Conservation (phyloP, 345 rosid genomes). For the Dovyalis caffra region DNA sequence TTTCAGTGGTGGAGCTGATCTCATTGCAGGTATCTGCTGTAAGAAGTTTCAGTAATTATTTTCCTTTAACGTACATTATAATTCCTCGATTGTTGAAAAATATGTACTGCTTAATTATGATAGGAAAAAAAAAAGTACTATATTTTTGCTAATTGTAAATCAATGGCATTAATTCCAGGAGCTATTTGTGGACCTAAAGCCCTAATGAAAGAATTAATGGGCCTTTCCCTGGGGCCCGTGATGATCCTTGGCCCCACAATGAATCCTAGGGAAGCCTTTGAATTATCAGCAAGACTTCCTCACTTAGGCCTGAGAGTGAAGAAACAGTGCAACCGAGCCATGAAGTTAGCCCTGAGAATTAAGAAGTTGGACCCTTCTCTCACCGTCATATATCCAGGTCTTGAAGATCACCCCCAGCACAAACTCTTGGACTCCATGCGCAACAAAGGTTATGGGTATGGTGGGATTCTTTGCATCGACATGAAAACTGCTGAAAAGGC, state of each 20-base stretch:
- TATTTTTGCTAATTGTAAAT: neutral
- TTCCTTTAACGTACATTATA: too few relatives aligned
- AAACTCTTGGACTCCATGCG: neutral
- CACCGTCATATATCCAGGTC: neutral
- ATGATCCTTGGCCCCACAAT: neutral
- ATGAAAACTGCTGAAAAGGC: too few relatives aligned
- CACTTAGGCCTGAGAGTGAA: neutral
- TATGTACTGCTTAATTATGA: neutral
- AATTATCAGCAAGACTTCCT: neutral
- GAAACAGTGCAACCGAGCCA: neutral
- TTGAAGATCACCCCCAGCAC: neutral
- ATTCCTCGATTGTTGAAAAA: neutral
- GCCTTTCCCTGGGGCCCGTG: neutral
- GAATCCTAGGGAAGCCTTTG: neutral
- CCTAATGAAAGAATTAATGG: neutral
- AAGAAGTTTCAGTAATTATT: too few relatives aligned
- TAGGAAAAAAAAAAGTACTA: neutral
- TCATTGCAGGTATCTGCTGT: slow-evolving; percentile 70
- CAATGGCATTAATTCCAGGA: neutral
- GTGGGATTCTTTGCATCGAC: too few relatives aligned
- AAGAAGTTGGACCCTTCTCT: neutral
- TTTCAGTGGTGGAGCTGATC: slow-evolving; percentile 93
- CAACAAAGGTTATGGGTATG: neutral
- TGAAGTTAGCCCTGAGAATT: neutral
- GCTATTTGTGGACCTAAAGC: too few relatives aligned